phyloP scores from a whole-genome alignment of 257 asterid species.

The Lycium ferocissimum region DNA sequence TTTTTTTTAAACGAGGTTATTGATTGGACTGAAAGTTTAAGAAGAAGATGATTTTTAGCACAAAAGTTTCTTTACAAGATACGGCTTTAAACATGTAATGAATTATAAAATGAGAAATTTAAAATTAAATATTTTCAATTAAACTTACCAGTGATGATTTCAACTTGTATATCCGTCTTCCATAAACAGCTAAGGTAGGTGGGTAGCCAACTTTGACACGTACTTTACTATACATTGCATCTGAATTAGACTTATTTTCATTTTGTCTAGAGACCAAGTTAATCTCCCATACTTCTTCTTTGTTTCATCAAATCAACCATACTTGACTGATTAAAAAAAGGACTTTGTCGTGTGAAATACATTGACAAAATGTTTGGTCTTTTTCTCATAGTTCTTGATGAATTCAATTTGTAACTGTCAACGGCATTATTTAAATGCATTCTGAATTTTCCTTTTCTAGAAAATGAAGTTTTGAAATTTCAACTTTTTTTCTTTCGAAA shows the following conservation, averaged over 20 bases:
- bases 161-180: neutral
- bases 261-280: neutral
- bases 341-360: constrained; percentile 14
- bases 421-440: neutral
- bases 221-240: constrained; percentile 48
- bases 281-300: neutral
- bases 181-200: neutral
- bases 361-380: neutral
- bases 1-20: no score
- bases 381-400: neutral
- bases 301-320: neutral
- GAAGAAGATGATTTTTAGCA: neutral
- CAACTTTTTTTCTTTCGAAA: neutral
- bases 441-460: constrained; percentile 7
- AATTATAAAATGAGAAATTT: neutral
- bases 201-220: constrained; percentile 67
- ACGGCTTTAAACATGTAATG: neutral
- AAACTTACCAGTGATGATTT: neutral
- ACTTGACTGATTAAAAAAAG: neutral
- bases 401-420: neutral
- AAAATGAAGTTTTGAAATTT: neutral
- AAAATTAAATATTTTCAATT: neutral
- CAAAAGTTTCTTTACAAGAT: neutral
- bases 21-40: neutral
- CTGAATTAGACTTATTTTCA: constrained; percentile 27